These are phyloP conservation scores for Phoenix roebelenii DNA, from an alignment of 176 grass and related monocot genomes.

Conservation along the genomic window DNA sequence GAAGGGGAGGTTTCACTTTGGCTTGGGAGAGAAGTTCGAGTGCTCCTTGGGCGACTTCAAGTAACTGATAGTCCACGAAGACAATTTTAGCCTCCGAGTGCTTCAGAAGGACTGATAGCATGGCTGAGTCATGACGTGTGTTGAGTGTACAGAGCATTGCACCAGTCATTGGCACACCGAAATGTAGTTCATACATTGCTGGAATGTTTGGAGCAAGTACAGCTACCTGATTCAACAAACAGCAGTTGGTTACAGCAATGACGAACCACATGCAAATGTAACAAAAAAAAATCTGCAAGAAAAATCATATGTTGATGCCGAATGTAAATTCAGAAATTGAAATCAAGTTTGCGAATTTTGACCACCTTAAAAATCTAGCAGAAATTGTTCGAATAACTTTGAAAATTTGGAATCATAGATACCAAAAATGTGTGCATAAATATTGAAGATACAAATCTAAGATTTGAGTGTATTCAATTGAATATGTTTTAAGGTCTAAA, in stretches of 20 bases:
- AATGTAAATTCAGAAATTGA: no score
- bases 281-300: no score
- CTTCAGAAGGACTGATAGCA: conserved; percentile 45
- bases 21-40: conserved; percentile 35
- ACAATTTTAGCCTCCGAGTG: conserved; percentile 71
- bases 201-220: conserved; percentile 71
- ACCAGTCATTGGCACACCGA: conserved; percentile 64
- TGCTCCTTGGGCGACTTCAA: conserved; percentile 31
- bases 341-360: no score
- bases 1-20: conserved; percentile 18
- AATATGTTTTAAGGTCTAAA: no score
- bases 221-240: conserved; percentile 44
- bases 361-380: no score
- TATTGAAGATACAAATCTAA: no score
- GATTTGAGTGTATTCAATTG: no score
- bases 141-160: conserved; percentile 75
- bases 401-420: no score
- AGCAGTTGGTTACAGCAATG: not conserved
- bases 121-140: conserved; percentile 56
- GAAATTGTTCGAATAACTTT: no score
- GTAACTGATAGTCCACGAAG: conserved; percentile 51
- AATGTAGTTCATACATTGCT: conserved; percentile 72
- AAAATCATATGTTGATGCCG: no score
- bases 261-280: not conserved
- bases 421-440: no score